Percentiles rank a stretch among this genome's conserved stretches.
Conservation (phyloP, 768 basidiomycete species). For the Stropharia rugosoannulata region DNA sequence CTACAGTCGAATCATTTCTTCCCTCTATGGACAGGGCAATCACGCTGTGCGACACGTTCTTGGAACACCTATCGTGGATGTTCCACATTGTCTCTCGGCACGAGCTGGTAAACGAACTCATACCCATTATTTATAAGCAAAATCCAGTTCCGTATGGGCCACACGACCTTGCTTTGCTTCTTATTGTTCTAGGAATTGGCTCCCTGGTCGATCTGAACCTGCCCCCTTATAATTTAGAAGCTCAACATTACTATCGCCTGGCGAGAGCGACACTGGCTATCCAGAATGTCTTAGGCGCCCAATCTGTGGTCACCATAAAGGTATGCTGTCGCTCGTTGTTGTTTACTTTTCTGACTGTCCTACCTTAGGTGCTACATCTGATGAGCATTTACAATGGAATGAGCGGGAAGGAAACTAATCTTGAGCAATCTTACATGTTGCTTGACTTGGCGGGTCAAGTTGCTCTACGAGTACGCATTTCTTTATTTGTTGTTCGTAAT, state of each 20-base stretch:
- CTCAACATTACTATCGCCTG: constrained; percentile 50
- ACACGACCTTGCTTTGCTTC: constrained; percentile 48
- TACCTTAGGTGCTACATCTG: constrained; percentile 41
- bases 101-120: constrained; percentile 42
- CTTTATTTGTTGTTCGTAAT: neutral
- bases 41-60: constrained; percentile 42
- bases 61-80: constrained; percentile 52
- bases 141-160: constrained; percentile 37
- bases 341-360: neutral
- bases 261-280: constrained; percentile 45
- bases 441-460: constrained; percentile 49
- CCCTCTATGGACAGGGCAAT: constrained; percentile 42
- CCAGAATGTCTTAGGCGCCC: constrained; percentile 41
- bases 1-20: constrained; percentile 43
- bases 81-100: constrained; percentile 47
- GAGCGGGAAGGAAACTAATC: constrained; percentile 50
- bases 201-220: constrained; percentile 45
- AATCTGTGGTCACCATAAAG: constrained; percentile 48
- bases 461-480: constrained; percentile 40
- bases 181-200: constrained; percentile 47
- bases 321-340: constrained; percentile 12
- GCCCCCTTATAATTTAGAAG: constrained; percentile 48
- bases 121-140: constrained; percentile 45
- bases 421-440: constrained; percentile 44
- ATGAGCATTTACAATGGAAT: constrained; percentile 56